phyloP scores from a whole-genome alignment of 2,329 filamentous ascomycete species.

The Colletotrichum spaethianum region DNA sequence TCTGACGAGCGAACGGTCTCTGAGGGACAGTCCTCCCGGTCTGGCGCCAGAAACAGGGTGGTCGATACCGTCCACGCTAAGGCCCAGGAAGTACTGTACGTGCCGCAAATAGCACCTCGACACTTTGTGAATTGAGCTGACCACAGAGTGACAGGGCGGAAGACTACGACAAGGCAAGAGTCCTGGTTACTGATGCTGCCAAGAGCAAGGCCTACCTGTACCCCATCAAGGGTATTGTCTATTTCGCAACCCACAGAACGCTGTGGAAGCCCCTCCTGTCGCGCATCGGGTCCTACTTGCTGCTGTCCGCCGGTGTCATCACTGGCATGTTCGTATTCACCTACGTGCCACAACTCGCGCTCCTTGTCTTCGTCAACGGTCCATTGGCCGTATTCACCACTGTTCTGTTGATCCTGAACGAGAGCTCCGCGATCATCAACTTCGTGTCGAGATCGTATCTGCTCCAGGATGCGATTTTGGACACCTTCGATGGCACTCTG shows the following conservation, averaged over 20 bases:
- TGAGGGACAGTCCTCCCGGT: slow-evolving; percentile 23
- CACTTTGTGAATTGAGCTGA: slow-evolving; percentile 23
- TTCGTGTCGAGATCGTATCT: slow-evolving; percentile 78
- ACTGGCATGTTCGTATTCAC: slow-evolving; percentile 89
- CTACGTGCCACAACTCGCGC: slow-evolving; percentile 86
- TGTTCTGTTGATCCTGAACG: slow-evolving; percentile 75
- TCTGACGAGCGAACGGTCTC: slow-evolving; percentile 31
- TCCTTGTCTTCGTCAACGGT: slow-evolving; percentile 88
- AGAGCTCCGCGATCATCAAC: slow-evolving; percentile 72
- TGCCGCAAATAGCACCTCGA: slow-evolving; percentile 14
- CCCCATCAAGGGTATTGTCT: slow-evolving; percentile 80
- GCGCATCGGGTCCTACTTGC: slow-evolving; percentile 72
- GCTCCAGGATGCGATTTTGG: slow-evolving; percentile 85
- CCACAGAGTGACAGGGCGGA: slow-evolving; percentile 64
- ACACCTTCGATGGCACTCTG: slow-evolving; percentile 87
- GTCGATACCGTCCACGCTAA: slow-evolving; percentile 58
- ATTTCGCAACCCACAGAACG: slow-evolving; percentile 68
- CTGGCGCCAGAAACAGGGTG: slow-evolving; percentile 45
- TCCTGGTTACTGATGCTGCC: slow-evolving; percentile 77
- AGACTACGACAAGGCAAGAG: slow-evolving; percentile 78
- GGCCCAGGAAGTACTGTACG: slow-evolving; percentile 66
- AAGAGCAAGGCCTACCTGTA: slow-evolving; percentile 82
- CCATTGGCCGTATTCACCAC: slow-evolving; percentile 84
- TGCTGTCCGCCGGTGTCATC: slow-evolving; percentile 80
- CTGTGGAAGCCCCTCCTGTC: slow-evolving; percentile 73